phyloP scores from a whole-genome alignment of 1,139 yeast species.

The Candida gigantensis region DNA sequence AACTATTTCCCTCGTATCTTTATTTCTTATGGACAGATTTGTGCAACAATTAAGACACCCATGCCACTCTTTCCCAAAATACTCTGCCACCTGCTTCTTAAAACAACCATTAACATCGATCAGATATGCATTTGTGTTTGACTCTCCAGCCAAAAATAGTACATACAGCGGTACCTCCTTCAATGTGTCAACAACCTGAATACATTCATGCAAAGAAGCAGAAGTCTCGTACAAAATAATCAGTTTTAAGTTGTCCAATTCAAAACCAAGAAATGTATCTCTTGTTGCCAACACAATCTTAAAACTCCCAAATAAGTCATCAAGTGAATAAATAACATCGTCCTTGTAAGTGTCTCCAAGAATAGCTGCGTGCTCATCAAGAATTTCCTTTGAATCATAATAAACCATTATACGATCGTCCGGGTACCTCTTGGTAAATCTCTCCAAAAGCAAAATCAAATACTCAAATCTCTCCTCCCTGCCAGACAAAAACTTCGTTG shows the following conservation, averaged over 20 bases:
- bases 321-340: neutral
- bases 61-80: neutral
- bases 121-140: neutral
- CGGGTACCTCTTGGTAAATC: too few species aligned
- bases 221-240: too few species aligned
- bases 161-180: neutral
- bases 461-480: neutral
- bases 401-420: neutral
- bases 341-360: neutral
- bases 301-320: neutral
- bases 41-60: neutral
- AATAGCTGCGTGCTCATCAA: neutral
- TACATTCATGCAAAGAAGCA: neutral
- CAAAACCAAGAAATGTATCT: neutral
- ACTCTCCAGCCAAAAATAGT: neutral
- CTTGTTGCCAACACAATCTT: neutral
- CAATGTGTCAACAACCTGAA: neutral
- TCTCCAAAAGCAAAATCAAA: too few species aligned
- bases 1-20: neutral
- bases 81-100: neutral
- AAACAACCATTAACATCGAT: neutral
- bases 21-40: neutral
- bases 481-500: neutral
- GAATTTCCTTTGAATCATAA: neutral
- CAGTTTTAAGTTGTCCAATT: neutral